Base-by-base conservation (phyloP, 2,329 filamentous ascomycete species). In the Sclerotinia borealis region DNA sequence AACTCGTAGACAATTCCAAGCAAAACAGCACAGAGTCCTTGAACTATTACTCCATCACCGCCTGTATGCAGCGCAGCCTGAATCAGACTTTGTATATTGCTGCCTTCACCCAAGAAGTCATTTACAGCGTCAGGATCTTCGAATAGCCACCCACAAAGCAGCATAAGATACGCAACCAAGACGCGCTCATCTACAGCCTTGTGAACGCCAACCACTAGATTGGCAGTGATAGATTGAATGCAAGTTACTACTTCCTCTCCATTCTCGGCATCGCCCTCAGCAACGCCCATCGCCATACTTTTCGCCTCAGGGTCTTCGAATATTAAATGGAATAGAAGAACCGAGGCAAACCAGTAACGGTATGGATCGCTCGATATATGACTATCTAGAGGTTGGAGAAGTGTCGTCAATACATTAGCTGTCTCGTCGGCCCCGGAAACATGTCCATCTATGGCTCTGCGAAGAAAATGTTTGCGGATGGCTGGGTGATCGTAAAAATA, bases 211-310 rank as follows among this genome's bases (percentile, higher is more conserved):
- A 87, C 85, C 39, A 96, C 84, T n/a, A 99, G 80, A 72, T 97
- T 93, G 5, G 90, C 89, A 10, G 92, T 86, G 64, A 98, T 84
- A 1, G 88, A 89, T 75, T 99, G 95, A 58, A 99, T 91, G 72
- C 91, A 92, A 0, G 93, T 97, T 15, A 99, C 89, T 15, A 97
- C 92, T 76, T 99, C 95, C 77, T 99, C 95, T 4, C 93, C 95
- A 69, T 83, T 91, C 39, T 89, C 87, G 27, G 91, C 90, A 75
- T 98, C 91, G 13, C 95, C 95, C 76, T 98, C 93, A 0, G 87
- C 91, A 25, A 99, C 87, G 27, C 83, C 83, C 83, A 96, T 91
- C 22, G 93, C 87, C 56, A 90, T 81, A 7, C 82, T 81, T 74
- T 98, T 98, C 1, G 91, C 91, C 67, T 90, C 85, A 4, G 85